Evolutionary conservation across 2,329 filamentous ascomycete species (phyloP).

Genomic region (Trichophyton equinum): DNA sequence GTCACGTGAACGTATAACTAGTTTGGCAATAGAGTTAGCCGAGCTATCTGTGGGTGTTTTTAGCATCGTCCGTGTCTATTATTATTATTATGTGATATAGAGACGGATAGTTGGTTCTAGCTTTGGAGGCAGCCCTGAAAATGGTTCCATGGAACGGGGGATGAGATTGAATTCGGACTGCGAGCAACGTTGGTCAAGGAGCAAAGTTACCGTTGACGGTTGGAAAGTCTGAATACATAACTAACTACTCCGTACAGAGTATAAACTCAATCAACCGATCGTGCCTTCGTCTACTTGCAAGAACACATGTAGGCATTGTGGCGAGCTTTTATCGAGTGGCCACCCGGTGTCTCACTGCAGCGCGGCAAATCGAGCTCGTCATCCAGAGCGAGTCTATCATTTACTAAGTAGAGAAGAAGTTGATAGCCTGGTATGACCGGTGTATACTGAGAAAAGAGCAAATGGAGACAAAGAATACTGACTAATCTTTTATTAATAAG

Average conservation of each 20-base stretch:
- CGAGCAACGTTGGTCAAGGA: background rate
- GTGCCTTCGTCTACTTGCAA: no score
- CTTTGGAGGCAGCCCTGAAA: background rate
- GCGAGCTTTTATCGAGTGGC: background rate
- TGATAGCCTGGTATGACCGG: no score
- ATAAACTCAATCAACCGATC: background rate
- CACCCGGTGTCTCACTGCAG: no score
- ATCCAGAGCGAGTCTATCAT: no score
- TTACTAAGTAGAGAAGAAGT: no score
- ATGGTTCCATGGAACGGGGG: background rate
- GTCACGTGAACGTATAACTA: no score
- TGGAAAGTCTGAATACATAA: background rate
- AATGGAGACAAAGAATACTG: background rate
- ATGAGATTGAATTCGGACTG: background rate
- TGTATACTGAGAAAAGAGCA: no score
- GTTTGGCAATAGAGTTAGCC: no score
- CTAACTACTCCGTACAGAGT: background rate
- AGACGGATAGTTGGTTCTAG: background rate
- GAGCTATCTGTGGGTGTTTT: background rate
- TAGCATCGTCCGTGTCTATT: background rate
- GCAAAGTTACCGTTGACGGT: background rate
- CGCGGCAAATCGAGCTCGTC: no score
- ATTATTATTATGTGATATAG: no score
- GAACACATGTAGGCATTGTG: background rate
- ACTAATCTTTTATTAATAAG: background rate